Base-by-base conservation (phyloP, 495 filamentous ascomycete genomes). In the Penicillium longicatenatum region DNA sequence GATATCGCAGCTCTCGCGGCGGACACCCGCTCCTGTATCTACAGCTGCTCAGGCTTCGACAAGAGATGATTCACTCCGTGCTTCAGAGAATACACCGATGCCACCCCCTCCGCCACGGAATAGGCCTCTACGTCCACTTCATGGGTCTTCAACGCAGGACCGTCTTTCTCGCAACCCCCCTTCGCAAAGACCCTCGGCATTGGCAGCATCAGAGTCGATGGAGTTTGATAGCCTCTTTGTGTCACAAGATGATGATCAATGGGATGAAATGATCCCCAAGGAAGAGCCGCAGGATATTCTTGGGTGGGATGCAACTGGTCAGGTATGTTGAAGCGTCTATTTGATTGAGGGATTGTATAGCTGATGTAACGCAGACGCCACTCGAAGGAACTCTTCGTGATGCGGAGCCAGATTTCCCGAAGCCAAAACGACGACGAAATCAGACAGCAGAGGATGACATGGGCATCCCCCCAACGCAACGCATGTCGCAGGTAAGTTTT, bases 181-280 rank as follows among this genome's bases (percentile, higher is more conserved):
- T 29, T 48, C 54, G 41, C 81, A 82, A 20, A 75, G 75, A 29
- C 82, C 82, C 1, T 81, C 83, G 21, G 76, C 86, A 20, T 67
- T 64, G 10, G 46, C 12, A 31, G 46, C 12, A 31, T 24, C 48
- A 29, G 77, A 85, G 29, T 89, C 88, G 50, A 76, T 89, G 33
- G 78, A 84, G 41, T 82, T 84, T 9, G 85, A 93, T 30, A 89
- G 88, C 49, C 80, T 97, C 3, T 97, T 97, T 62, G 82, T 96
- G 20, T 82, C 84, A 16, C 82, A 81, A 37, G 88, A 91, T 56
- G 90, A 93, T 60, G 86, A 92, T 60, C 77, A 82, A 62, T 97
- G 92, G 92, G 90, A 94, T 69, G 92, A 92, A 3, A 79, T 85
- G 35, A 85, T 89, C 52, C 83, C 87, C 19, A 85, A 89, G 17